Percentiles rank a stretch among this genome's conserved stretches.
Evolutionary conservation across 495 filamentous ascomycete species (phyloP).

Genomic region (Bacidia gigantensis): DNA sequence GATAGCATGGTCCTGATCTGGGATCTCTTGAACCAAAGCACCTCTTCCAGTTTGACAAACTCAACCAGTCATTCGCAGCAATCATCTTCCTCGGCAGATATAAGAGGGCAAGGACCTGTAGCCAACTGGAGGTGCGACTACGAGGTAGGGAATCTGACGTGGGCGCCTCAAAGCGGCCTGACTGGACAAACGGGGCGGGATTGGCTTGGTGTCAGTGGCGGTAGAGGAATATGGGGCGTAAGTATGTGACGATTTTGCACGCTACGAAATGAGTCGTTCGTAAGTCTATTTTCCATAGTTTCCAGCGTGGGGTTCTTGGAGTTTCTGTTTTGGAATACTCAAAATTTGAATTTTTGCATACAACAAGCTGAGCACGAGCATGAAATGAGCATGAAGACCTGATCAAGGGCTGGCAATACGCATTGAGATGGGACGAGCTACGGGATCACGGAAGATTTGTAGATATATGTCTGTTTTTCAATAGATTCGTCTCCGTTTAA

Average conservation of each 20-base stretch:
- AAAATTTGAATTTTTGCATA: background rate
- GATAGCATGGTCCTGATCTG: conserved; percentile 84
- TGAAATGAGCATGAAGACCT: background rate
- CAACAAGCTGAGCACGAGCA: background rate
- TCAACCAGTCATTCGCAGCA: conserved; percentile 21
- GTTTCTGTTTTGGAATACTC: background rate
- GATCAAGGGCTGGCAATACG: background rate
- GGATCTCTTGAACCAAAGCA: conserved; percentile 66
- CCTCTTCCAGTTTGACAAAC: conserved; percentile 12
- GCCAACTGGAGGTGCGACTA: conserved; percentile 92
- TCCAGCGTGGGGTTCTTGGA: conserved; percentile 15
- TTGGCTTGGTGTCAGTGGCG: conserved; percentile 88
- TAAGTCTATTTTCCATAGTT: conserved; percentile 50
- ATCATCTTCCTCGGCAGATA: conserved; percentile 28
- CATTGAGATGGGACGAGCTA: too few species aligned
- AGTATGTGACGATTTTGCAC: conserved; percentile 46
- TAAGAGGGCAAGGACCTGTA: conserved; percentile 53
- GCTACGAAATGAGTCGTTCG: conserved; percentile 49
- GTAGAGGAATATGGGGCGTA: conserved; percentile 83
- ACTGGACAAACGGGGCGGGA: conserved; percentile 60
- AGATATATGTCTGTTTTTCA: too few species aligned
- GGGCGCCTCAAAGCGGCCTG: conserved; percentile 68
- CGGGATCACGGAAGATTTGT: too few species aligned
- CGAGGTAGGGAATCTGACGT: conserved; percentile 88
- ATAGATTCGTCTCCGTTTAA: too few species aligned